phyloP scores from a whole-genome alignment of 305 asterid genomes.

The Fraxinus velutina region DNA sequence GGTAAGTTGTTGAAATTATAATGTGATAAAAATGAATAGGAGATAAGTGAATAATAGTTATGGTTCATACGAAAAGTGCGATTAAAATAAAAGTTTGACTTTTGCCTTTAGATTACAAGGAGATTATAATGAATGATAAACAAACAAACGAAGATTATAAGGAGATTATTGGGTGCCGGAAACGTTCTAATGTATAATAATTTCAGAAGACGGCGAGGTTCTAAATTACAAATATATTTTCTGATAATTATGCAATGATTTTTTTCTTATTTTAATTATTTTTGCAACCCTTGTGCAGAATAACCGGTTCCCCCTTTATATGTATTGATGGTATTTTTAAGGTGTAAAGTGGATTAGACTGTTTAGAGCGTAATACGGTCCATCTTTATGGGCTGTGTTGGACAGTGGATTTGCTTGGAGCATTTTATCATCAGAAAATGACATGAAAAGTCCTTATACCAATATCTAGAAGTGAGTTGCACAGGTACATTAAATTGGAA shows the following conservation, averaged over 20 bases:
- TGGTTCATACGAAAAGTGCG: background rate
- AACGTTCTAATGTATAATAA: background rate
- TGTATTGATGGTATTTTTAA: background rate
- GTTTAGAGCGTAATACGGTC: background rate
- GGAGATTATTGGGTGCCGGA: background rate
- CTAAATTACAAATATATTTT: background rate
- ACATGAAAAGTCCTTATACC: background rate
- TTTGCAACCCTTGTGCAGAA: background rate
- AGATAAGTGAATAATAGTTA: background rate
- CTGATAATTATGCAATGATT: background rate
- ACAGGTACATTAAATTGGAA: background rate
- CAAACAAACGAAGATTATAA: background rate
- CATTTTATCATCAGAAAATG: background rate
- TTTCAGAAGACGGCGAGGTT: background rate
- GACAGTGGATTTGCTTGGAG: background rate
- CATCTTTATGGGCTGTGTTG: background rate
- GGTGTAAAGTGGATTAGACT: background rate
- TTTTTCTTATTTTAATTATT: background rate
- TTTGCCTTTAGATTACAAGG: background rate
- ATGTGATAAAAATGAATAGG: background rate
- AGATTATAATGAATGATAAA: background rate
- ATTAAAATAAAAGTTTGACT: background rate
- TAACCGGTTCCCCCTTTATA: background rate
- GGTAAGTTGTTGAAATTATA: background rate
- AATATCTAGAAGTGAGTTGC: background rate